Percentiles rank a stretch among this genome's conserved stretches.
Evolutionary conservation across 495 filamentous ascomycete genomes (phyloP).

Genomic region (Evansstolkia leycettana): DNA sequence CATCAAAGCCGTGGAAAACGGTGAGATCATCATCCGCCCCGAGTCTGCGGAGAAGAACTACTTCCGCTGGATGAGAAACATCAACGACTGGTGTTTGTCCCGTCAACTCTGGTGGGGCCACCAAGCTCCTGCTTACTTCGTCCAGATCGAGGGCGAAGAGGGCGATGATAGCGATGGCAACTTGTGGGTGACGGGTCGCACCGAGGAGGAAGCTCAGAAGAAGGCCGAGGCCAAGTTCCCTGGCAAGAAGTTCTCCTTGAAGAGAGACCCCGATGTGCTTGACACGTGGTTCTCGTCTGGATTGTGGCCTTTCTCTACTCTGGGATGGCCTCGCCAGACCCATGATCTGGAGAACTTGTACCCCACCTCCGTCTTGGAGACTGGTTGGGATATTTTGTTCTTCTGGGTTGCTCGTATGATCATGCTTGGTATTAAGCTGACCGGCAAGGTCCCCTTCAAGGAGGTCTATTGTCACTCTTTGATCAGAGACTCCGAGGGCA

Average conservation of each 20-base stretch:
- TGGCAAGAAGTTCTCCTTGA: constrained; percentile 54
- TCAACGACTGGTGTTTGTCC: constrained; percentile 76
- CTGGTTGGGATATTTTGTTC: constrained; percentile 78
- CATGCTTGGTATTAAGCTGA: constrained; percentile 66
- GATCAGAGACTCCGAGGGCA: constrained; percentile 64
- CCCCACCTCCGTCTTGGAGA: constrained; percentile 65
- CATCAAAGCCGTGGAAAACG: constrained; percentile 53
- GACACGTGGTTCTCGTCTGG: constrained; percentile 81
- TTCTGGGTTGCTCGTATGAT: constrained; percentile 85
- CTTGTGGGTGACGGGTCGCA: constrained; percentile 57
- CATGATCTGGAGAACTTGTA: constrained; percentile 56
- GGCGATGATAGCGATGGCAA: constrained; percentile 40
- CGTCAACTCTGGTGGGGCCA: constrained; percentile 84
- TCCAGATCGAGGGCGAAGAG: constrained; percentile 53
- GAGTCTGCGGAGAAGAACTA: constrained; percentile 59
- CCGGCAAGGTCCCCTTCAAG: constrained; percentile 61
- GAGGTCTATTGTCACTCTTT: constrained; percentile 72
- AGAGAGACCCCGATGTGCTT: constrained; percentile 59
- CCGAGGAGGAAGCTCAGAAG: constrained; percentile 47
- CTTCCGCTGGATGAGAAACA: constrained; percentile 56
- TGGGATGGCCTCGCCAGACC: constrained; percentile 68
- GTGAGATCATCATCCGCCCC: constrained; percentile 59
- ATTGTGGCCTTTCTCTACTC: constrained; percentile 69
- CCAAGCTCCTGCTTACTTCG: constrained; percentile 62
- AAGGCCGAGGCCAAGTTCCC: constrained; percentile 58